Evolutionary conservation across 345 rosid genomes (phyloP).

Genomic region (Physaria fendleri): DNA sequence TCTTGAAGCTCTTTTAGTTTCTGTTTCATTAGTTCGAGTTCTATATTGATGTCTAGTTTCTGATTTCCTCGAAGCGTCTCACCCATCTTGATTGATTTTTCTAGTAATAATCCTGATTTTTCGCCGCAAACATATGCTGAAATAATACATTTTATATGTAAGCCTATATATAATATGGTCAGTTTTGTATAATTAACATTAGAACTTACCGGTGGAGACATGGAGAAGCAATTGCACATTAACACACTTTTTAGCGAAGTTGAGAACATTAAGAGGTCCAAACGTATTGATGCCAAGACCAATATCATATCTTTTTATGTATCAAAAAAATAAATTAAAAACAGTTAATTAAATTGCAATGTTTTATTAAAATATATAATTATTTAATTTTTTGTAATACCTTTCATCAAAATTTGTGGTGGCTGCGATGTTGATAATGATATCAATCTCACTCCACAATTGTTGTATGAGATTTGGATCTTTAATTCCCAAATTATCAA

Average conservation of each 20-base stretch:
- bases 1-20: conserved; percentile 29
- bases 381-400: conserved; percentile 13
- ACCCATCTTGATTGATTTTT: conserved; percentile 30
- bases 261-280: conserved; percentile 31
- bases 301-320: conserved; percentile 22
- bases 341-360: neutral
- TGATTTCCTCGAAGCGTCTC: conserved; percentile 19
- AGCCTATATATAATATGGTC: neutral
- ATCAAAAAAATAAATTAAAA: neutral
- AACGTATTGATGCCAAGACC: conserved; percentile 31
- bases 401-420: conserved; percentile 78
- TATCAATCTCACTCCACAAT: conserved; percentile 46
- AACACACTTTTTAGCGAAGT: conserved; percentile 30
- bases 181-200: neutral
- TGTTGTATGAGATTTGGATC: conserved; percentile 34
- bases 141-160: neutral
- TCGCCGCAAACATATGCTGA: conserved; percentile 31
- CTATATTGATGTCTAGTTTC: conserved; percentile 24
- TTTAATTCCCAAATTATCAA: conserved; percentile 45
- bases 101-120: conserved; percentile 15
- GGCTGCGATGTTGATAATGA: conserved; percentile 64
- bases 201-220: conserved; percentile 35
- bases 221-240: conserved; percentile 29
- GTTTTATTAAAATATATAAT: neutral
- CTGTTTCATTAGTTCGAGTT: conserved; percentile 22